These are phyloP conservation scores for Quillaja saponaria DNA, from an alignment of 306 rosid species.

Conservation along the genomic window DNA sequence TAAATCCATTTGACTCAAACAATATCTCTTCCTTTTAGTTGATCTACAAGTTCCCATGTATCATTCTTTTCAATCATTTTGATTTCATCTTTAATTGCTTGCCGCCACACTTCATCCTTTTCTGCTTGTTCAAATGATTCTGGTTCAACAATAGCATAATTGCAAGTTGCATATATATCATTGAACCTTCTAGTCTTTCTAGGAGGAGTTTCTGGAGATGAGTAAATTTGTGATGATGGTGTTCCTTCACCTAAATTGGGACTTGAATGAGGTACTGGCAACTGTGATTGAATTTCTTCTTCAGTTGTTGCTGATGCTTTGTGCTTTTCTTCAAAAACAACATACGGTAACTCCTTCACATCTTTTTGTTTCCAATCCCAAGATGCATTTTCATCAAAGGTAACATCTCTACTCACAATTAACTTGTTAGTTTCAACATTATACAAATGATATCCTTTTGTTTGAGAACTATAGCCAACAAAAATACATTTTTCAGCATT, in stretches of 20 bases:
- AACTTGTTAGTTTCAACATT: not conserved
- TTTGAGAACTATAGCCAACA: not conserved
- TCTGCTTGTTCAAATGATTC: not conserved
- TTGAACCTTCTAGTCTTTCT: no score
- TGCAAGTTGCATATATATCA: not conserved
- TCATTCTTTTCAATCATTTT: not conserved
- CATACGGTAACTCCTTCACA: not conserved
- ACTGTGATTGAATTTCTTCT: not conserved
- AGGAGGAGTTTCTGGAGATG: not conserved
- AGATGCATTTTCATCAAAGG: not conserved
- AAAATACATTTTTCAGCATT: not conserved
- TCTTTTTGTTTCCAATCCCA: not conserved
- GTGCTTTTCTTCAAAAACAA: not conserved
- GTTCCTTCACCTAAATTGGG: no score
- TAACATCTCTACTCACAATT: not conserved
- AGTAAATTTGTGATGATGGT: no score
- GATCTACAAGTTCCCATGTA: not conserved
- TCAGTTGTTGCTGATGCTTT: not conserved
- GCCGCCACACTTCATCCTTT: not conserved
- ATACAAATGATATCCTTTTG: not conserved
- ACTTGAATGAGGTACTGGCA: no score
- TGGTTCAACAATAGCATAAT: not conserved
- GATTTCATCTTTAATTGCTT: not conserved
- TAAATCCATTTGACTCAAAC: slow-evolving; percentile 21
- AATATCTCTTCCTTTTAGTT: not conserved